phyloP scores from a whole-genome alignment of 2,329 filamentous ascomycete genomes.

The Clonostachys chloroleuca region DNA sequence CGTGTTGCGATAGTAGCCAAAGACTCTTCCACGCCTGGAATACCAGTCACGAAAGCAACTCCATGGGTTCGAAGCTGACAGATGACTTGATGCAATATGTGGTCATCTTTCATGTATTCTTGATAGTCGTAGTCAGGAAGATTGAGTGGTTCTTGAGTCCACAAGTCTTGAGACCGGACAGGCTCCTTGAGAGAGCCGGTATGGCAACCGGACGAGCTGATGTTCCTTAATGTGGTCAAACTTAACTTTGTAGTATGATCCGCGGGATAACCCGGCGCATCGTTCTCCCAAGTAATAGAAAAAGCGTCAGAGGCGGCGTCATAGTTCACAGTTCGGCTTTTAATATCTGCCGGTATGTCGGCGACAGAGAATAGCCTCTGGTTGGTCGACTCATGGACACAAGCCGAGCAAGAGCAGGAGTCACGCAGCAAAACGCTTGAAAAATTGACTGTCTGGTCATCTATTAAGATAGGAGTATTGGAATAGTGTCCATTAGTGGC shows the following conservation, averaged over 20 bases:
- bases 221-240: neutral
- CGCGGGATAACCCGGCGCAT: neutral
- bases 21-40: neutral
- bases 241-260: neutral
- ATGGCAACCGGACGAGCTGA: neutral
- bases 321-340: neutral
- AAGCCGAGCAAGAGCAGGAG: neutral
- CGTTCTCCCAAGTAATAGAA: neutral
- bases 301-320: neutral
- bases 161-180: neutral
- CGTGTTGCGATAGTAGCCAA: conserved; percentile 1
- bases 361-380: conserved; percentile 1
- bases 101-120: conserved; percentile 2
- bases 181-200: neutral
- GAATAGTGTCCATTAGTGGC: neutral
- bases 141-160: neutral
- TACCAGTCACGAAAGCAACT: neutral
- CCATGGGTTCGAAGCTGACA: neutral
- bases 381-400: conserved; percentile 1
- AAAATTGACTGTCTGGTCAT: neutral
- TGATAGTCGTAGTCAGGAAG: conserved; percentile 2
- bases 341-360: conserved; percentile 1
- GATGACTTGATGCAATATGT: neutral
- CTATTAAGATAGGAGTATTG: neutral
- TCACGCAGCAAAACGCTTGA: conserved; percentile 1